Percentiles rank a stretch among this genome's conserved stretches.
phyloP scores from a whole-genome alignment of 371 early-diverging fungal genomes.

The Mucor sp. region DNA sequence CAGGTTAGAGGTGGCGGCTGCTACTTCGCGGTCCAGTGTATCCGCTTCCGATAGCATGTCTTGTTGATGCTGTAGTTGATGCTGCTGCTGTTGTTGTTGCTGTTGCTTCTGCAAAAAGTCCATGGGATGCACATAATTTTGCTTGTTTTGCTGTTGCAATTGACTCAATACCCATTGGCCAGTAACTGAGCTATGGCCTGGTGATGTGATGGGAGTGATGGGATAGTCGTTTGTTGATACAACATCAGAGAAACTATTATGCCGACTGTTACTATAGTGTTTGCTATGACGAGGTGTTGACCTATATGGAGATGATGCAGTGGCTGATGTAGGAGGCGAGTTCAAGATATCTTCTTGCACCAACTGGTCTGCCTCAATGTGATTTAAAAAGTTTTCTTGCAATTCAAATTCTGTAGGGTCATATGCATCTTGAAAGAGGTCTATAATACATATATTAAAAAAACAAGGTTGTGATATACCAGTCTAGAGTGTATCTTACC shows the following conservation, averaged over 20 bases:
- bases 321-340: conserved; percentile 11
- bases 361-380: conserved; percentile 25
- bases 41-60: conserved; percentile 39
- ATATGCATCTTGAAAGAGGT: conserved; percentile 25
- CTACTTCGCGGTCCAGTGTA: conserved; percentile 48
- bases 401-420: conserved; percentile 20
- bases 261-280: not conserved
- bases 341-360: conserved; percentile 4
- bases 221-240: conserved; percentile 25
- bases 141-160: conserved; percentile 14
- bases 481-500: not conserved
- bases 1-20: conserved; percentile 33
- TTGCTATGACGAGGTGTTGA: not conserved
- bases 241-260: conserved; percentile 5
- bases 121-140: conserved; percentile 25
- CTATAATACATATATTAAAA: conserved; percentile 4
- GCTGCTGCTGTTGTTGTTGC: not conserved
- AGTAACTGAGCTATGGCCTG: conserved; percentile 18
- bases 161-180: conserved; percentile 20
- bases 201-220: conserved; percentile 26
- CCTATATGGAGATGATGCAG: not conserved
- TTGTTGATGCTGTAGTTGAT: not conserved
- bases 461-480: not conserved
- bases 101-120: conserved; percentile 18
- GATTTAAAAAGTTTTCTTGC: conserved; percentile 20